Evolutionary conservation across 495 filamentous ascomycete species (phyloP).

Genomic region (Penicillium canariense): DNA sequence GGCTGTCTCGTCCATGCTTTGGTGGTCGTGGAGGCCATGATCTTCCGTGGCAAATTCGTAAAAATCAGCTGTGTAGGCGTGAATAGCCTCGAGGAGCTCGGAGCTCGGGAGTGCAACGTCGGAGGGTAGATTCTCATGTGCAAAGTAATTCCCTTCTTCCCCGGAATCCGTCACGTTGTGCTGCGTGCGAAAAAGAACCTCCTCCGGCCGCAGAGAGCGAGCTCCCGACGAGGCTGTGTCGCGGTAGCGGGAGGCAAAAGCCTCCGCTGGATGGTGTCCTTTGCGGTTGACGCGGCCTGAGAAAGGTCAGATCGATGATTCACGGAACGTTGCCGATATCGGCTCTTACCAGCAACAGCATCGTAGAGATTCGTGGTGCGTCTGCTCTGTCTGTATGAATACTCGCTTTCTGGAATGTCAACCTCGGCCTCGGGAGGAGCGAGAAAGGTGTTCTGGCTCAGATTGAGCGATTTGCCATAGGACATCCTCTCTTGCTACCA

Average conservation of each 20-base stretch:
- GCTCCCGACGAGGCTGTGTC: slow-evolving; percentile 53
- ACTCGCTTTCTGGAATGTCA: slow-evolving; percentile 2
- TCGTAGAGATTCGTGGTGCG: slow-evolving; percentile 66
- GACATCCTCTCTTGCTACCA: slow-evolving; percentile 21
- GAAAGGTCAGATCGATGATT: slow-evolving; percentile 1
- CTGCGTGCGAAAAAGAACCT: slow-evolving; percentile 65
- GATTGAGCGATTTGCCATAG: slow-evolving; percentile 17
- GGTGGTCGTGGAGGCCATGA: slow-evolving; percentile 47
- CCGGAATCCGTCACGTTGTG: slow-evolving; percentile 61
- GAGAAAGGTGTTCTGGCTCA: slow-evolving; percentile 23
- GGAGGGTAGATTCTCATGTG: slow-evolving; percentile 51
- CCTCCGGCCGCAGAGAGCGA: slow-evolving; percentile 63
- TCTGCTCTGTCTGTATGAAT: slow-evolving; percentile 11
- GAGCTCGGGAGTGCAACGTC: slow-evolving; percentile 61
- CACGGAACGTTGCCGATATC: not conserved
- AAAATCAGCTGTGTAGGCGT: slow-evolving; percentile 70
- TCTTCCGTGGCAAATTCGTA: slow-evolving; percentile 50
- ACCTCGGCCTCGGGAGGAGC: slow-evolving; percentile 1
- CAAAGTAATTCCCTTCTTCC: slow-evolving; percentile 72
- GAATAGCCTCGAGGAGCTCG: slow-evolving; percentile 73
- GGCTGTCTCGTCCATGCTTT: slow-evolving; percentile 82
- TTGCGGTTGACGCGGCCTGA: slow-evolving; percentile 51
- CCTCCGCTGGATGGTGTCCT: slow-evolving; percentile 39
- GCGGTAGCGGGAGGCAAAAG: slow-evolving; percentile 41
- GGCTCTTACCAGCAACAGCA: slow-evolving; percentile 66